Evolutionary conservation across 192 early-diverging fungal genomes (phyloP).

Genomic region (Linnemannia elongata): DNA sequence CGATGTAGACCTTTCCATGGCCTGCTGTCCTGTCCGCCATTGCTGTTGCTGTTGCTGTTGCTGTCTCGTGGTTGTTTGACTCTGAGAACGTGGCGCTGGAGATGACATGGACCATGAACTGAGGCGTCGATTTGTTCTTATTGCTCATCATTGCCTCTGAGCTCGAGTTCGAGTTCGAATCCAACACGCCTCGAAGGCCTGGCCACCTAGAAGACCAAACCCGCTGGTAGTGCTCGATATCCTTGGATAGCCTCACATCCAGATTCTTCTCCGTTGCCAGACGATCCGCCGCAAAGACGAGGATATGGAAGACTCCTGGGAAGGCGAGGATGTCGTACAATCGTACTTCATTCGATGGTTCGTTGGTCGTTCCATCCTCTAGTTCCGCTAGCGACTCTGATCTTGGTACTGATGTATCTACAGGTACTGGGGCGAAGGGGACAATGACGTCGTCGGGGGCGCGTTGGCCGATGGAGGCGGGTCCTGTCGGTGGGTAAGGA

Average conservation of each 20-base stretch:
- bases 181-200: too few species aligned
- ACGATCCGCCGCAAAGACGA: slow-evolving; percentile 20
- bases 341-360: neutral
- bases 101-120: too few species aligned
- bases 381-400: too few species aligned
- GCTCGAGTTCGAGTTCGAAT: too few species aligned
- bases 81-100: too few species aligned
- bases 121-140: too few species aligned
- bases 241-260: neutral
- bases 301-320: slow-evolving; percentile 14
- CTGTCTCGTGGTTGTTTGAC: too few species aligned
- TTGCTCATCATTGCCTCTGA: too few species aligned
- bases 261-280: neutral
- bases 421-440: neutral
- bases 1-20: slow-evolving; percentile 1
- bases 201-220: too few species aligned
- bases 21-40: neutral
- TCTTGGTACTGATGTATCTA: too few species aligned
- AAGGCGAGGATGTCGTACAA: slow-evolving; percentile 4
- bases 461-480: slow-evolving; percentile 4
- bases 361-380: neutral
- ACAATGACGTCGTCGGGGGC: slow-evolving; percentile 1
- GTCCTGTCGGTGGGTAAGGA: neutral
- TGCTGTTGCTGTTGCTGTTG: too few species aligned
- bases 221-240: slow-evolving; percentile 12